phyloP scores from a whole-genome alignment of 768 basidiomycete genomes.

The Amyloporia xantha region DNA sequence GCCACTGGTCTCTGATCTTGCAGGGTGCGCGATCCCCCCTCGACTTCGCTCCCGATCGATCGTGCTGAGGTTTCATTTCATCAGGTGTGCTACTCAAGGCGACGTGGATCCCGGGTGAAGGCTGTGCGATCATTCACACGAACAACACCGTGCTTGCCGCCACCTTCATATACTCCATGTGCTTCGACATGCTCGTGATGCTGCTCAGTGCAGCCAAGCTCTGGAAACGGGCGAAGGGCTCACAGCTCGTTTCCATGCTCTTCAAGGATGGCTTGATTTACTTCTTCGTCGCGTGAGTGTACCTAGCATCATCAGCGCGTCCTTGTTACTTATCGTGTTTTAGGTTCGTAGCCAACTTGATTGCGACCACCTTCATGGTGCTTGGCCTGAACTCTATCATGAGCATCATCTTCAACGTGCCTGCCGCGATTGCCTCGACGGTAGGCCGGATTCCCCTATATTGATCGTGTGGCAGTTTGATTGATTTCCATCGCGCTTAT shows the following conservation, averaged over 20 bases:
- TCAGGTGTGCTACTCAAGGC: slow-evolving; percentile 57
- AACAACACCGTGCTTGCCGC: slow-evolving; percentile 60
- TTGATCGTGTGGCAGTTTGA: slow-evolving; percentile 1
- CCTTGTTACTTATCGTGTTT: slow-evolving; percentile 7
- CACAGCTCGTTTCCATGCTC: slow-evolving; percentile 52
- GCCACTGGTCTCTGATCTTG: slow-evolving; percentile 66
- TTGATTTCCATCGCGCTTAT: neutral
- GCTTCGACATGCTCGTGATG: slow-evolving; percentile 60
- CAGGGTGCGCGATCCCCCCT: slow-evolving; percentile 39
- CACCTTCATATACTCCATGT: slow-evolving; percentile 74
- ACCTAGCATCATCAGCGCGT: too few relatives aligned
- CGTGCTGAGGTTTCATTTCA: neutral
- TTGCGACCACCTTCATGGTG: slow-evolving; percentile 55
- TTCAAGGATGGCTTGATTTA: slow-evolving; percentile 69
- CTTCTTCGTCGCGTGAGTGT: slow-evolving; percentile 65
- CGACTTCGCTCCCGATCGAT: neutral
- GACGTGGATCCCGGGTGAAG: slow-evolving; percentile 40
- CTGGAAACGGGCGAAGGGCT: slow-evolving; percentile 27
- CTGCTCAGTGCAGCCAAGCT: slow-evolving; percentile 57
- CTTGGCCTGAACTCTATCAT: slow-evolving; percentile 60
- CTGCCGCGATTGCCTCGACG: slow-evolving; percentile 63
- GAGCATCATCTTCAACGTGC: slow-evolving; percentile 70
- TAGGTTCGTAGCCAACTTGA: slow-evolving; percentile 35
- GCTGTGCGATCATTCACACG: slow-evolving; percentile 52
- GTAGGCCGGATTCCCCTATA: slow-evolving; percentile 29